These are phyloP conservation scores for Theileria equi DNA, from an alignment of 169 alveolate species.

Conservation along the genomic window DNA sequence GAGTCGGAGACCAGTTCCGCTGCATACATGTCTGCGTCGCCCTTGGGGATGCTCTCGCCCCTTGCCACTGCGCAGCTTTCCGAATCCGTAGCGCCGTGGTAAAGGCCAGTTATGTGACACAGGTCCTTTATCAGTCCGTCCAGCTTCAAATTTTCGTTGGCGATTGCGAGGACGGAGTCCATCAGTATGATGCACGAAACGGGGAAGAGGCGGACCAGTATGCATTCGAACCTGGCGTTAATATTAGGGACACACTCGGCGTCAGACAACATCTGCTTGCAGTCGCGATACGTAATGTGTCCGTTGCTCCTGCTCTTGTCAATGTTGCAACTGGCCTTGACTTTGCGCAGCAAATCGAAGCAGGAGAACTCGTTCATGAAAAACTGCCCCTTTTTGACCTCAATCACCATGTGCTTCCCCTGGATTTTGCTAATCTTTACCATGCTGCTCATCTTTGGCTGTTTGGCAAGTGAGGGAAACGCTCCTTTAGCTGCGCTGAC, in stretches of 20 bases:
- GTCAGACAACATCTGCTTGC: constrained; percentile 80
- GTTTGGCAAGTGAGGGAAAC: background rate
- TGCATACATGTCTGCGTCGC: constrained; percentile 6
- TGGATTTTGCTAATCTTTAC: constrained; percentile 9
- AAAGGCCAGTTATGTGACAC: constrained; percentile 63
- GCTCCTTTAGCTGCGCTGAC: background rate
- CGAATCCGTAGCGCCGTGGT: constrained; percentile 1
- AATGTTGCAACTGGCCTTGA: constrained; percentile 15
- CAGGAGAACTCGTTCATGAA: constrained; percentile 50
- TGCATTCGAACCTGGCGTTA: constrained; percentile 77
- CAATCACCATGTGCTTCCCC: constrained; percentile 63
- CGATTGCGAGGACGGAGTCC: constrained; percentile 54
- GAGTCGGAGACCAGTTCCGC: background rate
- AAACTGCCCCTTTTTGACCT: constrained; percentile 39
- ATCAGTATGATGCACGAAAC: constrained; percentile 59
- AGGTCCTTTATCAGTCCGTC: constrained; percentile 68
- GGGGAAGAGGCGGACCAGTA: constrained; percentile 73
- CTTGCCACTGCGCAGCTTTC: background rate
- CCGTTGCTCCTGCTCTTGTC: constrained; percentile 42
- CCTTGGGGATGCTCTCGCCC: background rate
- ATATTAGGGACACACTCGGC: constrained; percentile 75
- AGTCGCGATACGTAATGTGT: constrained; percentile 78
- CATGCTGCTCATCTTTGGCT: constrained; percentile 1
- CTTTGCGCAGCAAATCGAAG: constrained; percentile 29
- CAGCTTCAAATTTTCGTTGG: constrained; percentile 55